Evolutionary conservation across 768 basidiomycete species (phyloP).

Genomic region (Daedaleopsis sinensis): DNA sequence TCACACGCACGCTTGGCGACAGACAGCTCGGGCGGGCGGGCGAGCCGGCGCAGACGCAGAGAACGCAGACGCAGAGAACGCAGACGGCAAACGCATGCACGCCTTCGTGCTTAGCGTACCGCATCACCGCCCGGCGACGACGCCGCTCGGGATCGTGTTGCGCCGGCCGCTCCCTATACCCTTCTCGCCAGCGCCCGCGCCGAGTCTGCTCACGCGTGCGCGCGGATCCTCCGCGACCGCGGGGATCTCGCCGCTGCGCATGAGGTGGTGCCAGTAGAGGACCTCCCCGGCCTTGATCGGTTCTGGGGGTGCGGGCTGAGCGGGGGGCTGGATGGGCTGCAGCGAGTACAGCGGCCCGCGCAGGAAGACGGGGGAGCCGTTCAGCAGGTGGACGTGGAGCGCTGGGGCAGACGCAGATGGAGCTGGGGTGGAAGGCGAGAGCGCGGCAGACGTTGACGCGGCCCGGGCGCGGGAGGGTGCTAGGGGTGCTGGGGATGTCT

Average conservation of each 20-base stretch:
- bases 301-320: conserved; percentile 34
- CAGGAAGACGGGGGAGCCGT: not conserved
- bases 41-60: not conserved
- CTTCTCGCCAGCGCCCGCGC: conserved; percentile 29
- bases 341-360: conserved; percentile 26
- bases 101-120: not conserved
- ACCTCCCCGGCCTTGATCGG: conserved; percentile 57
- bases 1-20: no score
- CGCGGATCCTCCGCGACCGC: conserved; percentile 65
- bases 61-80: not conserved
- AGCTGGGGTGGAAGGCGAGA: not conserved
- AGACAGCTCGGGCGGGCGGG: not conserved
- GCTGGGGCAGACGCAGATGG: not conserved
- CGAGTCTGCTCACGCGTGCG: conserved; percentile 40
- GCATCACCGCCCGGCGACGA: conserved; percentile 8
- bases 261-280: conserved; percentile 78
- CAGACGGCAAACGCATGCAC: no score
- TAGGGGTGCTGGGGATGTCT: not conserved
- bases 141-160: not conserved
- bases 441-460: conserved; percentile 13
- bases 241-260: conserved; percentile 71
- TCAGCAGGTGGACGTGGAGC: not conserved
- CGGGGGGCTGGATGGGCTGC: conserved; percentile 39
- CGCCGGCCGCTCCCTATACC: not conserved
- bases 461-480: conserved; percentile 6